These are phyloP conservation scores for Backusella parvicylindrica DNA, from an alignment of 192 early-diverging fungal genomes.

Conservation along the genomic window DNA sequence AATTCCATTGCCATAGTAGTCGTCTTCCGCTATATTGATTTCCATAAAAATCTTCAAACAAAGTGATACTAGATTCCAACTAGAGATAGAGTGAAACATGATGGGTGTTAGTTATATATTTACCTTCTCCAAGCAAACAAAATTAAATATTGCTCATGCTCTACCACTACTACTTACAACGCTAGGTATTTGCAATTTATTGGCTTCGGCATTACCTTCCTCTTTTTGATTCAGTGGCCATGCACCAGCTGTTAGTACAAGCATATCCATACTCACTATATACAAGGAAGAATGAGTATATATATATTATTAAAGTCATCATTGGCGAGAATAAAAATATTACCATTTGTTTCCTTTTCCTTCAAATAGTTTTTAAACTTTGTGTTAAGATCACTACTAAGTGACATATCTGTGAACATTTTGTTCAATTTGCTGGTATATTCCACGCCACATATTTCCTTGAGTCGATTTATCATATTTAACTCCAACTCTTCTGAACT, in stretches of 20 bases:
- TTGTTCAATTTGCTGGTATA: constrained; percentile 82
- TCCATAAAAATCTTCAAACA: constrained; percentile 73
- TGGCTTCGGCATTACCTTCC: background rate
- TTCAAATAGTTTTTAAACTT: constrained; percentile 45
- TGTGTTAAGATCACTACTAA: constrained; percentile 66
- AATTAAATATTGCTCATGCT: background rate
- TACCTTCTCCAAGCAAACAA: background rate
- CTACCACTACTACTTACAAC: constrained; percentile 57
- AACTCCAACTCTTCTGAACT: constrained; percentile 77
- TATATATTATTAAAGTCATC: too few species aligned
- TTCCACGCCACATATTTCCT: constrained; percentile 79
- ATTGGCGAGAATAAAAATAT: background rate
- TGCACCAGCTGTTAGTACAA: constrained; percentile 76
- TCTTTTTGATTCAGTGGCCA: constrained; percentile 67
- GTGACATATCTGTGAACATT: constrained; percentile 85
- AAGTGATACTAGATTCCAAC: constrained; percentile 64
- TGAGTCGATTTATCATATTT: constrained; percentile 76
- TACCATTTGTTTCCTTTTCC: background rate
- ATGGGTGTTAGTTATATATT: background rate
- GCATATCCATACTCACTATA: constrained; percentile 65
- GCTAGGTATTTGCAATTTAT: constrained; percentile 54
- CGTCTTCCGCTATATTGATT: constrained; percentile 71
- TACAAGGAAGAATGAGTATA: background rate
- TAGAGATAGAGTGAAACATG: constrained; percentile 8
- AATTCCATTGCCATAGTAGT: constrained; percentile 60